Evolutionary conservation across 116 monocot species (phyloP).

Genomic region (Zostera marina): DNA sequence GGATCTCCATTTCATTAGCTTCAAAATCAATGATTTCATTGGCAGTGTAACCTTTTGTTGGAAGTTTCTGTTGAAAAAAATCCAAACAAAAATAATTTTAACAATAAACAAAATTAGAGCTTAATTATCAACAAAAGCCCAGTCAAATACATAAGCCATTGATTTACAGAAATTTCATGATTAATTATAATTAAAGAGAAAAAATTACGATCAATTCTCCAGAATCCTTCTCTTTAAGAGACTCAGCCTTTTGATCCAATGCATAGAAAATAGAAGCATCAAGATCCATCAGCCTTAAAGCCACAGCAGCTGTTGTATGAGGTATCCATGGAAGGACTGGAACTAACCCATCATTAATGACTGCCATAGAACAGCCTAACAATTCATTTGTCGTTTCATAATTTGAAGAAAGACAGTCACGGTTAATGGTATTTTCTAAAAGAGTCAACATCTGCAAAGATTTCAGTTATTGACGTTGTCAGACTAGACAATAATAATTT

Average conservation of each 20-base stretch:
- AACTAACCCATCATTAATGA: slow-evolving; percentile 18
- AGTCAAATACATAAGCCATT: too few species aligned
- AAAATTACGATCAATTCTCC: slow-evolving; percentile 43
- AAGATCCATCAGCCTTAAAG: slow-evolving; percentile 55
- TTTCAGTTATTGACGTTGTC: neutral
- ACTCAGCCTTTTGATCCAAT: slow-evolving; percentile 31
- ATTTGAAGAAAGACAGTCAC: slow-evolving; percentile 35
- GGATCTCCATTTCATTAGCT: slow-evolving; percentile 16
- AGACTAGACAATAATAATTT: too few species aligned
- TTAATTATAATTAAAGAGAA: neutral
- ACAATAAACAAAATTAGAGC: neutral
- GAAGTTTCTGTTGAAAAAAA: slow-evolving; percentile 33
- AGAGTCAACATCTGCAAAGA: slow-evolving; percentile 44
- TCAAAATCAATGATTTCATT: slow-evolving; percentile 30
- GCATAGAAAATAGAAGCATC: slow-evolving; percentile 62
- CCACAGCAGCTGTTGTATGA: slow-evolving; percentile 51
- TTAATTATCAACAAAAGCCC: too few species aligned
- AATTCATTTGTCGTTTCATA: slow-evolving; percentile 72
- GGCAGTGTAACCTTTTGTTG: slow-evolving; percentile 29
- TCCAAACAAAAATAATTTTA: neutral
- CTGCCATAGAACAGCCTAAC: slow-evolving; percentile 17
- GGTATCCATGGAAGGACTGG: slow-evolving; percentile 76
- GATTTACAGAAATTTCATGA: too few species aligned
- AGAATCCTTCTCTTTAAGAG: slow-evolving; percentile 27
- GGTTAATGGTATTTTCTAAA: slow-evolving; percentile 50